Conservation (phyloP, 1,139 yeast species). For the Blastobotrys proliferans region DNA sequence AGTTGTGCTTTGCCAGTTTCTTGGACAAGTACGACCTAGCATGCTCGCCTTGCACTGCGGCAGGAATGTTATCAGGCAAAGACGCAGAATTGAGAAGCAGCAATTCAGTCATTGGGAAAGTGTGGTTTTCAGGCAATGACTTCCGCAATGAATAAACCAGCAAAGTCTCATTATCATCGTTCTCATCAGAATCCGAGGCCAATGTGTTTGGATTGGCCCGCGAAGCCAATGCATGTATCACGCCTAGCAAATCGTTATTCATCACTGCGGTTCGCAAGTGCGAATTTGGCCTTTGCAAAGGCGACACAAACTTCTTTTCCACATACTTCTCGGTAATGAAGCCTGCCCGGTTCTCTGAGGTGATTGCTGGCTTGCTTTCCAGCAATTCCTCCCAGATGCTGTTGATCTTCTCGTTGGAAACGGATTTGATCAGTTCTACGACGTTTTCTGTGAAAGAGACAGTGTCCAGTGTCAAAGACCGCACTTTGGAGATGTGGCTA, state of each 20-base stretch:
- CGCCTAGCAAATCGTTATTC: slow-evolving; percentile 31
- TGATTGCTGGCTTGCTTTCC: slow-evolving; percentile 40
- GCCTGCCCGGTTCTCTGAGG: slow-evolving; percentile 34
- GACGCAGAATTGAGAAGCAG: slow-evolving; percentile 61
- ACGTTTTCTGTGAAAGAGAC: slow-evolving; percentile 60
- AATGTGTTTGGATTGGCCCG: slow-evolving; percentile 38
- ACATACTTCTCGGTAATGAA: slow-evolving; percentile 42
- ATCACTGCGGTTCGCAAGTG: slow-evolving; percentile 35
- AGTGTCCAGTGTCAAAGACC: slow-evolving; percentile 76
- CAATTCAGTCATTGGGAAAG: slow-evolving; percentile 71
- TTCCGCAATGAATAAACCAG: slow-evolving; percentile 30
- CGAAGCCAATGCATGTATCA: slow-evolving; percentile 38
- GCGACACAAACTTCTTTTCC: slow-evolving; percentile 36
- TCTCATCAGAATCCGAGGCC: background rate
- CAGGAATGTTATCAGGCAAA: slow-evolving; percentile 27
- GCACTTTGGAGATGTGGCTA: slow-evolving; percentile 64
- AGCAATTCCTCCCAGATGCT: slow-evolving; percentile 50
- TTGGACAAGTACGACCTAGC: slow-evolving; percentile 12
- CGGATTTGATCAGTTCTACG: slow-evolving; percentile 51
- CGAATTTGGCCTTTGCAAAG: slow-evolving; percentile 36
- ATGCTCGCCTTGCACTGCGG: slow-evolving; percentile 13
- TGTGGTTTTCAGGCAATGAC: slow-evolving; percentile 25
- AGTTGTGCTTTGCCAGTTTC: slow-evolving; percentile 15
- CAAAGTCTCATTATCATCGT: slow-evolving; percentile 26
- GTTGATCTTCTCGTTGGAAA: slow-evolving; percentile 65